Evolutionary conservation across 1,284 basidiomycete genomes (phyloP), one percentile per base, ranked within the genome.

Genomic region (Cronartium quercuum): DNA sequence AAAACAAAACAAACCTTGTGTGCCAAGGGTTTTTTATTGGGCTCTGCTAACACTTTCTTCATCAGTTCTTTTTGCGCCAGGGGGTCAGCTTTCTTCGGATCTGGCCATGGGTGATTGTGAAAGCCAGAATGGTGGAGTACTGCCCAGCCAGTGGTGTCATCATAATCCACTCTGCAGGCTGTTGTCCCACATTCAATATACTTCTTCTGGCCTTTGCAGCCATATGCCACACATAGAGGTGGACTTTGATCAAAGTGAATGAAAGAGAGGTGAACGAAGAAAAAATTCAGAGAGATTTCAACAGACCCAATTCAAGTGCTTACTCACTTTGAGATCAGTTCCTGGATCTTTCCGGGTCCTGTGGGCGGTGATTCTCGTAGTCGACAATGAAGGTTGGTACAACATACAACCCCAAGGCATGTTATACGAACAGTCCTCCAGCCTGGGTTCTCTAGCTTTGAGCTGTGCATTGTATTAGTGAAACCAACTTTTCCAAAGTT

Each of bases 81-180:
- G 1, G 37, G 15, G n/a, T 68, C n/a, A 1, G 67, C 51, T 29
- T 68, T 58, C 37, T 68, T 68, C 0, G 34, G 21, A 21, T 60
- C n/a, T 3, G 57, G 67, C 66, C 66, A 68, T 5, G 51, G 42
- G 51, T 68, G 66, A n/a, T 68, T 7, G 34, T 68, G 66, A 51
- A 35, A 37, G 6, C 51, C 51, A 41, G 2, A 41, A 41, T 68
- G 67, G 9, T 9, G 24, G 15, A 68, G 67, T 10, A 68, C 24
- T 40, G 7, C 18, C 67, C 51, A 58, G 4, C 38, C n/a, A 9
- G 51, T 68, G 13, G 6, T 24, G 2, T 51, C 38, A 6, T 61
- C 29, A n/a, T 10, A 15, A 42, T 68, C 55, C 12, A 68, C 12
- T 9, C 35, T 7, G 12, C 34, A 41, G 55, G 21, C 15, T 13